Evolutionary conservation across 1,139 yeast species (phyloP).

Genomic region (Yamadazyma pseudoaaseri): DNA sequence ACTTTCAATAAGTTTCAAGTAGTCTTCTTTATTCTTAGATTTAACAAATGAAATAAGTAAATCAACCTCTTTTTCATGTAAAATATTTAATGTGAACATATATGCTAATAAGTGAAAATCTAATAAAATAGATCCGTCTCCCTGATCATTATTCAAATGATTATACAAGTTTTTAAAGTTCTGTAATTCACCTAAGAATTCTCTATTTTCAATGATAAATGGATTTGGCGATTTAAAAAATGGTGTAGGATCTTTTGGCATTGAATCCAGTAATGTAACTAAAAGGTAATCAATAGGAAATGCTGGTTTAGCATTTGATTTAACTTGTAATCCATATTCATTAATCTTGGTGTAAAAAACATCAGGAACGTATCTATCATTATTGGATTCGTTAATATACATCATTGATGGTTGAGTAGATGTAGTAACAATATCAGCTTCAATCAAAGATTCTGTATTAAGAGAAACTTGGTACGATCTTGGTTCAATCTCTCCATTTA

Average conservation of each 20-base stretch:
- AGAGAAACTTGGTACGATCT: constrained; percentile 87
- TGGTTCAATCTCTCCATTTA: constrained; percentile 85
- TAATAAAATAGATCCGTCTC: constrained; percentile 41
- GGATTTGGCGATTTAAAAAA: constrained; percentile 31
- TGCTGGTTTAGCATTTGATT: constrained; percentile 89
- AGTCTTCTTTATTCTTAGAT: constrained; percentile 39
- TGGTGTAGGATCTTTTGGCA: constrained; percentile 66
- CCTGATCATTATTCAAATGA: constrained; percentile 46
- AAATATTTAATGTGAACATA: constrained; percentile 51
- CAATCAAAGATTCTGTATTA: constrained; percentile 82
- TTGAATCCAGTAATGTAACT: constrained; percentile 90
- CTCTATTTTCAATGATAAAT: constrained; percentile 80
- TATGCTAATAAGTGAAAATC: constrained; percentile 77
- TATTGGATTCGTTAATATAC: constrained; percentile 70
- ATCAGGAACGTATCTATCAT: constrained; percentile 87
- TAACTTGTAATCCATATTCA: constrained; percentile 86
- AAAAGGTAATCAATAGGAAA: constrained; percentile 92
- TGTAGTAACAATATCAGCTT: constrained; percentile 82
- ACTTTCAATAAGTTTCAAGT: constrained; percentile 55
- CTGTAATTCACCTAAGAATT: constrained; percentile 70
- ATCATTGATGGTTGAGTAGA: constrained; percentile 91
- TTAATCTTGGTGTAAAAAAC: constrained; percentile 81
- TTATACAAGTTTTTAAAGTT: constrained; percentile 45
- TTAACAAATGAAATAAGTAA: constrained; percentile 45
- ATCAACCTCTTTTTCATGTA: constrained; percentile 50